phyloP scores from a whole-genome alignment of 2,329 filamentous ascomycete species.

The Setomelanomma holmii region DNA sequence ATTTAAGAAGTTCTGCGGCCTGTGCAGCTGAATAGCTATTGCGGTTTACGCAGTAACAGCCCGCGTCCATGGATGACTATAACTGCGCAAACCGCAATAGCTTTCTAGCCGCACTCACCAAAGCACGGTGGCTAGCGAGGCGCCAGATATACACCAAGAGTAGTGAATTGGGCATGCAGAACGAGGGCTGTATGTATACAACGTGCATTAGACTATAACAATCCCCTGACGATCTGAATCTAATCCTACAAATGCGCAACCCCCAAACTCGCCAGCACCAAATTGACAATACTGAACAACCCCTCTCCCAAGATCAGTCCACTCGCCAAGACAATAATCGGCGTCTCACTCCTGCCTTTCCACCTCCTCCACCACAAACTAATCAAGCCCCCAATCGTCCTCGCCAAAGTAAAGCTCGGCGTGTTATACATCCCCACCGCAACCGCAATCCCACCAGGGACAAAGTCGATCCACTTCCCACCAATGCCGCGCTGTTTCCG shows the following conservation, averaged over 20 bases:
- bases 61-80: too few relatives aligned
- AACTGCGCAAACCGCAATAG: too few relatives aligned
- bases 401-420: constrained; percentile 90
- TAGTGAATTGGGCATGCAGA: too few relatives aligned
- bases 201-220: too few relatives aligned
- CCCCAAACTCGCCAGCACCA: constrained; percentile 76
- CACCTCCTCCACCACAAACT: constrained; percentile 10
- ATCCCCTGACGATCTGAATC: too few relatives aligned
- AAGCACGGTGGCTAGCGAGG: too few relatives aligned
- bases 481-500: constrained; percentile 43
- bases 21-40: too few relatives aligned
- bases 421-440: constrained; percentile 98
- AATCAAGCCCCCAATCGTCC: constrained; percentile 75
- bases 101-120: too few relatives aligned
- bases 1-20: too few relatives aligned
- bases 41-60: too few relatives aligned
- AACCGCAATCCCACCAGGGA: constrained; percentile 94
- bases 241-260: constrained; percentile 77
- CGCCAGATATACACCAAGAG: too few relatives aligned
- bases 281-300: constrained; percentile 90
- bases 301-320: constrained; percentile 74
- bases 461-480: constrained; percentile 71
- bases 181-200: too few relatives aligned
- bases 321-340: constrained; percentile 85
- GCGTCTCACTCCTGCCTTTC: constrained; percentile 66